A percentile compares a stretch with the other conserved stretches of the same genome.
Conservation (phyloP, 2,329 filamentous ascomycete genomes). For the Colletotrichum limetticola region DNA sequence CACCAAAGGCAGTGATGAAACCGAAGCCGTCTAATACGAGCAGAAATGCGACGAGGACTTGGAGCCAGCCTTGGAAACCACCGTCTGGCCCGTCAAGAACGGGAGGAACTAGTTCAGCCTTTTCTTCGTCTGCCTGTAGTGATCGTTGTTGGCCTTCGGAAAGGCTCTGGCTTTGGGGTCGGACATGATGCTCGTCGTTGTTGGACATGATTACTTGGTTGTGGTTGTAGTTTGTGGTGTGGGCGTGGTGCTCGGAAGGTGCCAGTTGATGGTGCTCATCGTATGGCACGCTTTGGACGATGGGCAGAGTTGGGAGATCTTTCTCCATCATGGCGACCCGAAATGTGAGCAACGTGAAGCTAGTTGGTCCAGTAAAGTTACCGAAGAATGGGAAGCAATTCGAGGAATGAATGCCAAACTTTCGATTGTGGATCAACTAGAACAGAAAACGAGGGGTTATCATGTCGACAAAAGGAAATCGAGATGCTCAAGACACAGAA, state of each 20-base stretch:
- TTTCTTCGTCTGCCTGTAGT: slow-evolving; percentile 1
- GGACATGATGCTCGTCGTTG: not conserved
- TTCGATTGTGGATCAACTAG: not conserved
- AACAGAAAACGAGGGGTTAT: not conserved
- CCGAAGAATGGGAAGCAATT: not conserved
- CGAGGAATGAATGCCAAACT: not conserved
- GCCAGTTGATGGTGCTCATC: not conserved
- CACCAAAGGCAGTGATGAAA: slow-evolving; percentile 57
- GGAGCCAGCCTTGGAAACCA: slow-evolving; percentile 45
- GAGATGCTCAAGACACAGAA: not conserved
- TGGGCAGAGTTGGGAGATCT: not conserved
- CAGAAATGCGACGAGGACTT: slow-evolving; percentile 52
- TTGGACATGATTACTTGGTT: slow-evolving; percentile 5
- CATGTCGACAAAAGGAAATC: slow-evolving; percentile 9
- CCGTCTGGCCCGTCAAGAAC: slow-evolving; percentile 17
- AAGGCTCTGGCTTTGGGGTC: not conserved
- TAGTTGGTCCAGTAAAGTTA: not conserved
- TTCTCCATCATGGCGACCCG: slow-evolving; percentile 4
- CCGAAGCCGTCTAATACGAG: slow-evolving; percentile 56
- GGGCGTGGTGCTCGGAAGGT: not conserved
- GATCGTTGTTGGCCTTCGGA: slow-evolving; percentile 2
- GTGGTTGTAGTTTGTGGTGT: not conserved
- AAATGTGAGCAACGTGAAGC: not conserved
- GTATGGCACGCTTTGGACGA: not conserved
- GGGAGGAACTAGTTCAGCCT: not conserved